Evolutionary conservation across 2,329 filamentous ascomycete genomes (phyloP).

Genomic region (Sporothrix variecibatus): DNA sequence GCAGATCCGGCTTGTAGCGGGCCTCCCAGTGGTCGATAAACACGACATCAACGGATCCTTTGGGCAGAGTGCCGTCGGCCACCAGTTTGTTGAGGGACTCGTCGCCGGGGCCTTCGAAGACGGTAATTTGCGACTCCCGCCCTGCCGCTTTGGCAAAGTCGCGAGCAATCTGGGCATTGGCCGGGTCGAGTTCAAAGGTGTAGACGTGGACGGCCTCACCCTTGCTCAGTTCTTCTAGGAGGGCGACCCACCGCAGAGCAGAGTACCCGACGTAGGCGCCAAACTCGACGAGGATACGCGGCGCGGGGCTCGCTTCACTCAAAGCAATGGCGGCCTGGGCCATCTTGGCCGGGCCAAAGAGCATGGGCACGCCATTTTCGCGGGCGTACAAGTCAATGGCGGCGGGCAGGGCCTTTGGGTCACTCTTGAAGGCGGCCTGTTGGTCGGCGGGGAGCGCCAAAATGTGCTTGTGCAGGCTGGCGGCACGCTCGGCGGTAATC

Average conservation of each 20-base stretch:
- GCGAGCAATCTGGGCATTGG: slow-evolving; percentile 37
- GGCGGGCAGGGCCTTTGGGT: slow-evolving; percentile 36
- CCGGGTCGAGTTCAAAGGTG: slow-evolving; percentile 40
- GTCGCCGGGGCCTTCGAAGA: slow-evolving; percentile 39
- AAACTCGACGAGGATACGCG: slow-evolving; percentile 40
- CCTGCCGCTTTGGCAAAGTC: slow-evolving; percentile 41
- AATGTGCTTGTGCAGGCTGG: slow-evolving; percentile 27
- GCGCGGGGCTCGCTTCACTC: slow-evolving; percentile 33
- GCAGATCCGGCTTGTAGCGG: slow-evolving; percentile 41
- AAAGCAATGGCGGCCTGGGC: slow-evolving; percentile 33
- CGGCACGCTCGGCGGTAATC: slow-evolving; percentile 22
- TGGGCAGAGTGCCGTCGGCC: slow-evolving; percentile 34
- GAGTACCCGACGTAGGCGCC: slow-evolving; percentile 43
- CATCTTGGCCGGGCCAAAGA: slow-evolving; percentile 37
- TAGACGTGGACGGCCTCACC: slow-evolving; percentile 37
- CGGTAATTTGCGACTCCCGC: slow-evolving; percentile 37
- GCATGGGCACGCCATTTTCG: slow-evolving; percentile 38
- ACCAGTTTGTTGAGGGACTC: slow-evolving; percentile 37
- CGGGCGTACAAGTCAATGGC: slow-evolving; percentile 40
- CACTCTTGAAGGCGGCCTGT: slow-evolving; percentile 29
- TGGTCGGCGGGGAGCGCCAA: slow-evolving; percentile 26
- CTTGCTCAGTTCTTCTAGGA: slow-evolving; percentile 33
- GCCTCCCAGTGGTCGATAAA: slow-evolving; percentile 43
- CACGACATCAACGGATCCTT: slow-evolving; percentile 38
- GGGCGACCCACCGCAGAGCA: slow-evolving; percentile 39